Percentiles rank a stretch among this genome's conserved stretches.
Evolutionary conservation across 768 basidiomycete genomes (phyloP).

Genomic region (Kwoniella newhampshirensis): DNA sequence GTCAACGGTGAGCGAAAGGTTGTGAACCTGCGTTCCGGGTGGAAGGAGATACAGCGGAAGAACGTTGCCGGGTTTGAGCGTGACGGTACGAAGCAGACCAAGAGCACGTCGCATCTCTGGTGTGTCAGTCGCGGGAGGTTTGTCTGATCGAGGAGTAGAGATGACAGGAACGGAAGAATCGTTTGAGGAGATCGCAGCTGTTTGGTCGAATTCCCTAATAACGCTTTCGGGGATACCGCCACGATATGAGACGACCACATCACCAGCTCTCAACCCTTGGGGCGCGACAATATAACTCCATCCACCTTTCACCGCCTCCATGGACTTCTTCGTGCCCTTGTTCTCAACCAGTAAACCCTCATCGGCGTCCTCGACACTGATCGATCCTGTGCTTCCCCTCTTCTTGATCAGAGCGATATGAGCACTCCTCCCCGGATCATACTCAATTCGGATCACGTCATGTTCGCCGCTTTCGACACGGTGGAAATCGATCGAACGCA

Average conservation of each 20-base stretch:
- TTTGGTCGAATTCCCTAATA: conserved; percentile 59
- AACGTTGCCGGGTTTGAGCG: conserved; percentile 87
- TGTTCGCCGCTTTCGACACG: conserved; percentile 75
- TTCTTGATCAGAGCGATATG: conserved; percentile 87
- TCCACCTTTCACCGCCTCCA: conserved; percentile 44
- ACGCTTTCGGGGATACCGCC: conserved; percentile 75
- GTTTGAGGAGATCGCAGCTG: conserved; percentile 4
- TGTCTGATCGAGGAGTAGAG: background rate
- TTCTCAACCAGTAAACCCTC: conserved; percentile 22
- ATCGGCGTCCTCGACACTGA: conserved; percentile 20
- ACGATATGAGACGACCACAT: conserved; percentile 81
- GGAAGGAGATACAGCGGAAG: conserved; percentile 89
- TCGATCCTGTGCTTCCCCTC: conserved; percentile 53
- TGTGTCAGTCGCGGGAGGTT: conserved; percentile 26
- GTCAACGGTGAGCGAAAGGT: conserved; percentile 69
- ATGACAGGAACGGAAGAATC: background rate
- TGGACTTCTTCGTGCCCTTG: conserved; percentile 9
- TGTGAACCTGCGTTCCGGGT: conserved; percentile 86
- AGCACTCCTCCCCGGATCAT: conserved; percentile 88
- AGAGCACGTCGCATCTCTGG: conserved; percentile 61
- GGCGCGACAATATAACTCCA: conserved; percentile 94
- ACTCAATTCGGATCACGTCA: conserved; percentile 92
- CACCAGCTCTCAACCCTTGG: conserved; percentile 83
- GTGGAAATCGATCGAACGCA: conserved; percentile 82
- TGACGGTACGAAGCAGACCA: conserved; percentile 77